Conservation (phyloP, 202 grass and related monocot species). For the Eragrostis tef region DNA sequence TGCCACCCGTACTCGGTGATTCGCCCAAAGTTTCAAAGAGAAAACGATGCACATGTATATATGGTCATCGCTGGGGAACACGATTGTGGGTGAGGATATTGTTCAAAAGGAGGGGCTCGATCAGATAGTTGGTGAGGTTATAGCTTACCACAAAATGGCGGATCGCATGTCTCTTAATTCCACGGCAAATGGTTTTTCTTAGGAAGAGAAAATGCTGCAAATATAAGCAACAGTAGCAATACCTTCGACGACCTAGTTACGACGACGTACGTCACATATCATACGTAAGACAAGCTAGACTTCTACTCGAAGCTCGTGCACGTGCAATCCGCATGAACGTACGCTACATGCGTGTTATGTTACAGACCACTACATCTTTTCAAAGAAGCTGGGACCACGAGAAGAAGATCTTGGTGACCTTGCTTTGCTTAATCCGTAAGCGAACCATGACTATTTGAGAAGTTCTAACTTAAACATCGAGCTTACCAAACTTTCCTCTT, state of each 20-base stretch:
- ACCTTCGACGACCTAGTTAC: not conserved
- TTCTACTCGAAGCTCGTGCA: not conserved
- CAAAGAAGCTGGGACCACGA: slow-evolving; percentile 10
- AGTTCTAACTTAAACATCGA: not conserved
- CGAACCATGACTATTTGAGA: not conserved
- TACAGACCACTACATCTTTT: not conserved
- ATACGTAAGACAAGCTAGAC: not conserved
- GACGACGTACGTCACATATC: slow-evolving; percentile 4
- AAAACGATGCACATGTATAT: too few species aligned
- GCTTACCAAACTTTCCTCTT: not conserved
- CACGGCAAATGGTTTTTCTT: not conserved
- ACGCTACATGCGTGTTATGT: not conserved
- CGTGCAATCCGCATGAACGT: slow-evolving; percentile 9
- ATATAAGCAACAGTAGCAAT: not conserved
- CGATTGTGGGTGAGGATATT: too few species aligned
- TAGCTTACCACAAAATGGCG: too few species aligned
- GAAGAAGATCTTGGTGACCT: not conserved
- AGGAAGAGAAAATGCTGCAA: not conserved
- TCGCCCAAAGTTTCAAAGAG: too few species aligned
- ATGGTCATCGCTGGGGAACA: too few species aligned
- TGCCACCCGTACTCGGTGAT: too few species aligned
- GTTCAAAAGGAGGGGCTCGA: too few species aligned
- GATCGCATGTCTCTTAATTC: not conserved
- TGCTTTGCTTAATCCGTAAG: slow-evolving; percentile 23
- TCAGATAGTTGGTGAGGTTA: too few species aligned